Base-by-base conservation (phyloP, 2,329 filamentous ascomycete species). In the Fragosphaeria purpurea region DNA sequence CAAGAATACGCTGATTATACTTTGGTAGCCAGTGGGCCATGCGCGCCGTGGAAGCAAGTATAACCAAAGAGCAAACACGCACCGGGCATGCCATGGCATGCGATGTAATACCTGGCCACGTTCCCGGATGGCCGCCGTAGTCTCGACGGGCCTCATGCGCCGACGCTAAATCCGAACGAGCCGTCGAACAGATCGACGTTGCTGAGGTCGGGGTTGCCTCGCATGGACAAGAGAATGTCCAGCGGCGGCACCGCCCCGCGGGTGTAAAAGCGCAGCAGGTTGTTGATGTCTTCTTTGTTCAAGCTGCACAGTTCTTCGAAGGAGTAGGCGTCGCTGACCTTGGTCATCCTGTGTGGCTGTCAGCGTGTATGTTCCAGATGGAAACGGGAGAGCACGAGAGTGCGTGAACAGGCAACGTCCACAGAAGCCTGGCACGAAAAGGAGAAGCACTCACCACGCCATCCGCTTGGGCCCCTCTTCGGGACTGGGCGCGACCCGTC, bases 381-480 rank as follows among this genome's bases (percentile, higher is more conserved):
- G 7, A 33, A 35, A 47, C 8, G 7, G n/a, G 44, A 35, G 7
- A 37, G 35, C 11, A 37, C 35, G 35, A 37, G 35, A 37, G 7
- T 37, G 35, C 35, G 22, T 22, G 22, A 22, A 22, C 22, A 22
- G 22, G 22, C 22, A 22, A 22, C 22, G 22, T 22, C 22, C 22
- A 22, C 22, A 22, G 22, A 22, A 22, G 22, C 22, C 22, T 22
- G 22, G 22, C 11, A 4, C 11, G 11, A 4, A 11, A 37, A 37
- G 35, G 35, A 11, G 40, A 56, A 22, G 11, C 41, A 68, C 79
- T 55, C 63, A 88, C 86, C 90, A 97, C 57, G 83, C 77, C 91
- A 97, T 97, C 53, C 91, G 75, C 72, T 89, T 94, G 1, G 86
- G 82, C 0, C 89, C 85, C 52, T 94, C 85, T 48, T 85, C 82